Evolutionary conservation across 106 monocot species (phyloP).

Genomic region (Xerophyta viscosa): DNA sequence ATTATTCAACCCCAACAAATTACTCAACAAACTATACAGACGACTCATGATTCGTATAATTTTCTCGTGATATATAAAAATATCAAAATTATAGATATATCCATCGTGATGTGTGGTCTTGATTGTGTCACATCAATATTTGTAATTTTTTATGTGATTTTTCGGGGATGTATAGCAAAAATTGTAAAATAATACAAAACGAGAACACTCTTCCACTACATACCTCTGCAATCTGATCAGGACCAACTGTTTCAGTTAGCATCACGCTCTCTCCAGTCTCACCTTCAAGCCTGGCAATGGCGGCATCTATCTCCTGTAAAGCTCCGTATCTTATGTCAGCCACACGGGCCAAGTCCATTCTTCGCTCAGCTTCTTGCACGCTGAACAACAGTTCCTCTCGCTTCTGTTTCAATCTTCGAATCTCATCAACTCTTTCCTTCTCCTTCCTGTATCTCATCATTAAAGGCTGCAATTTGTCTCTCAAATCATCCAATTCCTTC

Average conservation of each 20-base stretch:
- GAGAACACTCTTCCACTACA: background rate
- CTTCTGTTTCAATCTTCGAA: slow-evolving; percentile 45
- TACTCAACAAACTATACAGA: background rate
- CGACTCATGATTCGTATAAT: background rate
- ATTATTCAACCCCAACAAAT: too few relatives aligned
- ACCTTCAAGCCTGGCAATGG: slow-evolving; percentile 68
- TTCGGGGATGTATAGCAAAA: too few relatives aligned
- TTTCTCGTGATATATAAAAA: too few relatives aligned
- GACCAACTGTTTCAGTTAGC: slow-evolving; percentile 81
- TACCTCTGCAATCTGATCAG: slow-evolving; percentile 95
- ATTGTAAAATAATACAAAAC: too few relatives aligned
- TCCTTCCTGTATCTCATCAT: slow-evolving; percentile 83
- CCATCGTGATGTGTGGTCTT: too few relatives aligned
- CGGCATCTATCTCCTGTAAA: slow-evolving; percentile 71
- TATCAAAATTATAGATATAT: too few relatives aligned
- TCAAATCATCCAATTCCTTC: slow-evolving; percentile 63
- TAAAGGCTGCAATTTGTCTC: slow-evolving; percentile 79
- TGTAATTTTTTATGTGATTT: too few relatives aligned
- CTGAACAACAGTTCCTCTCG: slow-evolving; percentile 44
- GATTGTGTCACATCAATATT: too few relatives aligned
- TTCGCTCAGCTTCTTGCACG: slow-evolving; percentile 54
- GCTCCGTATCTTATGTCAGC: slow-evolving; percentile 79
- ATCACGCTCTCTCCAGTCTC: slow-evolving; percentile 65
- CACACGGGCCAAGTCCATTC: slow-evolving; percentile 57
- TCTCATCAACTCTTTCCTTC: slow-evolving; percentile 87